These are phyloP conservation scores for Microcyclosporella mali DNA, from an alignment of 2,329 filamentous ascomycete species.

Conservation along the genomic window DNA sequence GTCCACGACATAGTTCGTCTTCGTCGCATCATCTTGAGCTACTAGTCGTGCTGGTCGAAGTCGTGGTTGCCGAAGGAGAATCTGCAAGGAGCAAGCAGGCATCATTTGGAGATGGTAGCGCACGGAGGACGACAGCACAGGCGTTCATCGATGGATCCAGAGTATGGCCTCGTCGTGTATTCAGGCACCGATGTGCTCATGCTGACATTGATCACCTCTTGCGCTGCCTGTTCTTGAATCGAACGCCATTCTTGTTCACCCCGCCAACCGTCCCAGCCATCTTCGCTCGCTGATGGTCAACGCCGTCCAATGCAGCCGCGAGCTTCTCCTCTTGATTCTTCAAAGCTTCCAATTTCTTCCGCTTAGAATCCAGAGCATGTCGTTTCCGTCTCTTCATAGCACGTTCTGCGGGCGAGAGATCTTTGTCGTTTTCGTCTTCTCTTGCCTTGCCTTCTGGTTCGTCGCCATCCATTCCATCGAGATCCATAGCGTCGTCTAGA, in stretches of 20 bases:
- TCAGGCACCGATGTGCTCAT: too few relatives aligned
- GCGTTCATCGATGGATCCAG: too few relatives aligned
- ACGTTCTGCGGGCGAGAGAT: constrained; percentile 35
- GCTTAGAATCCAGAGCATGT: constrained; percentile 44
- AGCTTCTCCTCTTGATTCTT: constrained; percentile 52
- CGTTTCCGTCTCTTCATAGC: constrained; percentile 46
- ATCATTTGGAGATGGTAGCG: too few relatives aligned
- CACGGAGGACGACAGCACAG: too few relatives aligned
- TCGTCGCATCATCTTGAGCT: too few relatives aligned
- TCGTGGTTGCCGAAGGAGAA: too few relatives aligned
- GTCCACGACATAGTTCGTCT: too few relatives aligned
- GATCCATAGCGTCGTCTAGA: constrained; percentile 15
- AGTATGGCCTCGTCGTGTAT: too few relatives aligned
- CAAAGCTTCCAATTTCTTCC: constrained; percentile 47
- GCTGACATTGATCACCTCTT: constrained; percentile 42
- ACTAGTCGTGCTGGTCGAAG: too few relatives aligned
- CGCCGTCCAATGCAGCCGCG: constrained; percentile 48
- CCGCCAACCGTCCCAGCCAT: constrained; percentile 57
- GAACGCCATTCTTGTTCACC: constrained; percentile 57
- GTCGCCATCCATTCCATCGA: constrained; percentile 18
- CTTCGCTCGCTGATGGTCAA: constrained; percentile 55
- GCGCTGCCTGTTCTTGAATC: constrained; percentile 58
- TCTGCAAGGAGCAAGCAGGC: too few relatives aligned
- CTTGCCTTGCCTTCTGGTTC: constrained; percentile 19
- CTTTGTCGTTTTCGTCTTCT: constrained; percentile 25